These are phyloP conservation scores for Cairneyella variabilis DNA, from an alignment of 495 filamentous ascomycete species.

Conservation along the genomic window DNA sequence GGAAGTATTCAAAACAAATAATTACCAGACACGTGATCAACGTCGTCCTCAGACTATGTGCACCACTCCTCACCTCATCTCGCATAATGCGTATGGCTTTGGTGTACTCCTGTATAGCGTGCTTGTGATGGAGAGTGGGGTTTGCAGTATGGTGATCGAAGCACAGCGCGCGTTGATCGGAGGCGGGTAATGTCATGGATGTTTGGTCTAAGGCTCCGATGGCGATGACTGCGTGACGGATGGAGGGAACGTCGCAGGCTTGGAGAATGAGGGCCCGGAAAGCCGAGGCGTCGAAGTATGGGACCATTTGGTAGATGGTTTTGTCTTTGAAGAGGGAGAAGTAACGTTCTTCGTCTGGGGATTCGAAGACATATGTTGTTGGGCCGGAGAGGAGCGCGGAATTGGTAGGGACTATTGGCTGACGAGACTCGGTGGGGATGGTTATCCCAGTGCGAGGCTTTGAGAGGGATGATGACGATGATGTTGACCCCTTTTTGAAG, in stretches of 20 bases:
- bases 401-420: background rate
- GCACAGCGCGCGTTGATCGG: slow-evolving; percentile 1
- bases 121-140: slow-evolving; percentile 10
- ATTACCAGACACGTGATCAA: slow-evolving; percentile 9
- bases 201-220: slow-evolving; percentile 60
- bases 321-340: slow-evolving; percentile 55
- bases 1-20: slow-evolving; percentile 16
- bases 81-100: slow-evolving; percentile 13
- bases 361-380: slow-evolving; percentile 14
- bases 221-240: slow-evolving; percentile 64
- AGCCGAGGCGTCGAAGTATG: slow-evolving; percentile 55
- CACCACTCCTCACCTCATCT: background rate
- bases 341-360: slow-evolving; percentile 43
- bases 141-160: background rate
- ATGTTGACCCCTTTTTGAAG: background rate
- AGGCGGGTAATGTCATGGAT: slow-evolving; percentile 5
- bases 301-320: slow-evolving; percentile 51
- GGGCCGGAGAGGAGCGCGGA: slow-evolving; percentile 2
- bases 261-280: slow-evolving; percentile 55
- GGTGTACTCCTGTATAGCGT: slow-evolving; percentile 11
- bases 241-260: slow-evolving; percentile 51
- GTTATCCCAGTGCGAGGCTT: no score
- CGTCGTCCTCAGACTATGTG: slow-evolving; percentile 2
- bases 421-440: no score
- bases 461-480: no score